Evolutionary conservation across 2,329 filamentous ascomycete genomes (phyloP), one percentile per base, ranked within the genome.

Genomic region (Diplodia mutila): DNA sequence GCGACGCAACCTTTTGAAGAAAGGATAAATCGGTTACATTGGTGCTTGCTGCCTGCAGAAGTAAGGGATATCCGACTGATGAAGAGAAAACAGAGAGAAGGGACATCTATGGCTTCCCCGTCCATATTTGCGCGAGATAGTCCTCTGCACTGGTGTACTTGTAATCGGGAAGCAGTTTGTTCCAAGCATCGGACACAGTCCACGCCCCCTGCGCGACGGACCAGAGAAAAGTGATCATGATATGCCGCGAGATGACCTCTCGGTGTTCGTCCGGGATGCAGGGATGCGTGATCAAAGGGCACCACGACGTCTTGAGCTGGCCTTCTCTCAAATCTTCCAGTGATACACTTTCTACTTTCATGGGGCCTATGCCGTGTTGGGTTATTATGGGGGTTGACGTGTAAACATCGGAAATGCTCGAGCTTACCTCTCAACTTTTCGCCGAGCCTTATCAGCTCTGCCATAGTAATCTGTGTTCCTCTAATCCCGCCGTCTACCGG

Each of bases 321-420:
- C 83, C 84, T 3, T 75, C 78, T 70, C 82, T 74, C 5, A 88
- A 80, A 71, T 88, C 85, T 61, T 80, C 77, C 0, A 78, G 64
- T 42, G 77, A 79, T 1, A 87, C 75, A n/a, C 78, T 78, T 4
- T 86, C 83, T 11, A 86, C 71, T 0, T 8, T 68, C 75, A 75
- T 78, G 21, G 76, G 71, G 0, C 75, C 76, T 61, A 25, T 6
- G 16, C 9, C 11, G 18, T 16, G 4, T 27, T 5, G 12, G 3
- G 1, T 8, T 11, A 18, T 39, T 3, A 55, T 6, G 16, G 9
- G 2, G 11, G 29, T 18, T 23, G 3, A 0, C 2, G 18, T 11
- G 14, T n/a, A 25, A 2, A 2, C 3, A n/a, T n/a, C 1, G 8
- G 11, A 7, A 27, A 27, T 3, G 23, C 4, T 6, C 11, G 1